These are phyloP conservation scores for Mortierella sp. DNA, from an alignment of 371 early-diverging fungal species.

Conservation along the genomic window DNA sequence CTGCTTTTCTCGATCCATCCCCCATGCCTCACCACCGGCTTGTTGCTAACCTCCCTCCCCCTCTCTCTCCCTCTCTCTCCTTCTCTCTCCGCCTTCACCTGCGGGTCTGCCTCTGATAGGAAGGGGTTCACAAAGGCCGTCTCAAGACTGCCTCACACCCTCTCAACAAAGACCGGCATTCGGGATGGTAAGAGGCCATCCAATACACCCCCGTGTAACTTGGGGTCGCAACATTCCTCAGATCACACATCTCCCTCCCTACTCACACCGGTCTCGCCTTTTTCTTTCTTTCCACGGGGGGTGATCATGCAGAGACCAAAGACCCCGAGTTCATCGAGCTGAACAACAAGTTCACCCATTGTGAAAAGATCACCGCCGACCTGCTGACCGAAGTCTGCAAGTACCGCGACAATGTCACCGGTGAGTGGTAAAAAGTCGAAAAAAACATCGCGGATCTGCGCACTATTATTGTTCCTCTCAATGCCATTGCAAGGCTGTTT, in stretches of 20 bases:
- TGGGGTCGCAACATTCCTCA: too few relatives aligned
- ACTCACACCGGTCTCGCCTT: too few relatives aligned
- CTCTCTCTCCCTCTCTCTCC: not conserved
- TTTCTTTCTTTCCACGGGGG: not conserved
- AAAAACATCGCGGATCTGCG: too few relatives aligned
- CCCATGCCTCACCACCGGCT: not conserved
- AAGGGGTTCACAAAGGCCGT: conserved; percentile 53
- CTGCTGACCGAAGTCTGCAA: conserved; percentile 75
- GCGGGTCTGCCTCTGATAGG: conserved; percentile 8
- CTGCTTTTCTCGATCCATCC: not conserved
- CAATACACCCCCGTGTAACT: not conserved
- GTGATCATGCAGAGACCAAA: conserved; percentile 60
- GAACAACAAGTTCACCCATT: conserved; percentile 67
- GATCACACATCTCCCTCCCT: too few relatives aligned
- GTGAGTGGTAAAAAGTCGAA: conserved; percentile 38
- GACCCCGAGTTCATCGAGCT: conserved; percentile 77
- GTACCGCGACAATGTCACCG: conserved; percentile 79
- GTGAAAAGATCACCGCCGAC: conserved; percentile 64
- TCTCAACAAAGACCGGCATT: conserved; percentile 49
- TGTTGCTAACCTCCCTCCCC: not conserved
- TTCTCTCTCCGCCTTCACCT: not conserved
- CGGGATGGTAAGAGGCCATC: conserved; percentile 33
- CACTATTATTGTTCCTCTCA: not conserved
- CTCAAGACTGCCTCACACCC: conserved; percentile 44
- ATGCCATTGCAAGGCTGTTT: not conserved